Evolutionary conservation across 1,284 basidiomycete species (phyloP).

Genomic region (Peniophora sp.): DNA sequence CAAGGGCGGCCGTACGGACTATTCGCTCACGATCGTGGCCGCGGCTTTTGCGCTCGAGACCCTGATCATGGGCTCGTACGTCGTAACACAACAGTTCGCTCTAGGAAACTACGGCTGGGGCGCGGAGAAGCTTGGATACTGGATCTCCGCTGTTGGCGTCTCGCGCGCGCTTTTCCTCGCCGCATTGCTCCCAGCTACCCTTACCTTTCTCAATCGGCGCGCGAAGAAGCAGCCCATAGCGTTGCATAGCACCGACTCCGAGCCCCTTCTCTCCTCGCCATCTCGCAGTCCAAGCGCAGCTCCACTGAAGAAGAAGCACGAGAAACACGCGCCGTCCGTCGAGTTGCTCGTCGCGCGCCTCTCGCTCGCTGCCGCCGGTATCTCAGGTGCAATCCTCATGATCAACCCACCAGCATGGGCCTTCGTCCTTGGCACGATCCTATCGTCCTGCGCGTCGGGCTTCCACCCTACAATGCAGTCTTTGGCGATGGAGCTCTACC

Average conservation of each 20-base stretch:
- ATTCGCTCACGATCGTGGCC: constrained; percentile 59
- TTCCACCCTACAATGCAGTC: constrained; percentile 60
- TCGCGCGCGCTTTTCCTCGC: constrained; percentile 56
- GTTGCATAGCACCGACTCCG: constrained; percentile 21
- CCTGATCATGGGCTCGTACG: constrained; percentile 50
- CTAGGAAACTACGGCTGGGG: constrained; percentile 63
- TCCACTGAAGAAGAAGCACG: neutral
- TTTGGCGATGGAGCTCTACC: constrained; percentile 57
- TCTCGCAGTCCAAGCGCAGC: constrained; percentile 6
- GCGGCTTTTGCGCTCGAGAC: constrained; percentile 45
- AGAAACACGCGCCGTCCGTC: constrained; percentile 34
- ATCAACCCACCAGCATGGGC: constrained; percentile 28
- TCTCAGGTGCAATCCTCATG: constrained; percentile 42
- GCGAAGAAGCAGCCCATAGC: constrained; percentile 22
- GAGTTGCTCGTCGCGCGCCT: constrained; percentile 55
- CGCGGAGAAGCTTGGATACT: constrained; percentile 78
- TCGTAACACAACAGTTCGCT: constrained; percentile 67
- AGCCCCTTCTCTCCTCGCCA: constrained; percentile 20
- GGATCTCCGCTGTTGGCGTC: constrained; percentile 54
- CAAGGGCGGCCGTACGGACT: constrained; percentile 37
- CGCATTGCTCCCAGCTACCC: constrained; percentile 59
- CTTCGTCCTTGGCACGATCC: constrained; percentile 41
- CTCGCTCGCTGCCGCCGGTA: constrained; percentile 51
- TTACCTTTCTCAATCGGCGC: neutral
- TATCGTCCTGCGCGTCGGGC: constrained; percentile 48